Base-by-base conservation (phyloP, 2,329 filamentous ascomycete genomes). In the Venturia carpophila region DNA sequence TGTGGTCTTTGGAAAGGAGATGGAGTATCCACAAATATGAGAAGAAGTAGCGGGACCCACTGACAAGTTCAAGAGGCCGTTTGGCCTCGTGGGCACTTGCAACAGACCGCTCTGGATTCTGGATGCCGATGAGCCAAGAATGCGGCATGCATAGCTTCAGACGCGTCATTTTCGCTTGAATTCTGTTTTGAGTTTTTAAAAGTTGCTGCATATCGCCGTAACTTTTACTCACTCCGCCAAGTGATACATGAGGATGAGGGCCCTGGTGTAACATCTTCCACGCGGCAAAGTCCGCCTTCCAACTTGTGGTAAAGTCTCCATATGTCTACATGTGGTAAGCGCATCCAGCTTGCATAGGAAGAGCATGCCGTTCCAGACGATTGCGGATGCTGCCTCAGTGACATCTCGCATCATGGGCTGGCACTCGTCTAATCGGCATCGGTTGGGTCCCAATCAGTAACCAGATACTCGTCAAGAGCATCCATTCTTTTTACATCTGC, bases 381-480 rank as follows among this genome's bases (percentile, higher is more conserved):
- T 15, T 15, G 4, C 24, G 21, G 47, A 21, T 10, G 21, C 10
- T 6, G 21, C n/a, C 39, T 27, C 21, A 52, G 21, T 52, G 21
- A 13, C 21, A 15, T 24, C 10, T 5, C 24, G 11, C 21, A 52
- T 37, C 6, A n/a, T 52, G 47, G 15, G 4, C 30, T 10, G 5
- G 0, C 3, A 2, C 19, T 37, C 52, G 30, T 19, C 52, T 52
- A 58, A 37, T 58, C 52, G 3, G 52, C 13, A 21, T 58, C 52
- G 11, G 52, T 58, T 7, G 52, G 52, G 37, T 58, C 52, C 60
- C 42, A 42, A 45, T 45, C 87, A 1, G 88, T 91, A 1, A 91
- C 87, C 34, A 92, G 78, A 70, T 85, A 82, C 76, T 92, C 89
- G 73, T 92, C 88, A 62, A 91, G 75, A 0, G 70, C 79, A 71